Conservation (phyloP, 805 yeast species). For the Saturnispora hagleri region DNA sequence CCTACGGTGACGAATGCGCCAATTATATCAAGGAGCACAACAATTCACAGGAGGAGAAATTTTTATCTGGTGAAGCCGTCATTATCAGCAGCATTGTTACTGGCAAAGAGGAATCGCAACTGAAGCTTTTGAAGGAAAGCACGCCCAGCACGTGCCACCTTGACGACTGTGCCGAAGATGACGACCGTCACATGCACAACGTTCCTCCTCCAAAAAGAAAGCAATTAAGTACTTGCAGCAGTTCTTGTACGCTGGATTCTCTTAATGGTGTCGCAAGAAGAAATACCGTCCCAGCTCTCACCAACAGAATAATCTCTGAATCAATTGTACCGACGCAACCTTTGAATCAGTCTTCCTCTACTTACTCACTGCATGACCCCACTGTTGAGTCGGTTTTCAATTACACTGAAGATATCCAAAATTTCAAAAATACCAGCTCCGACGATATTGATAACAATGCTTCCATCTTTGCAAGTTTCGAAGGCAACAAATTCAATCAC, state of each 20-base stretch:
- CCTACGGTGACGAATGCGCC: slow-evolving; percentile 79
- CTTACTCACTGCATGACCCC: not conserved
- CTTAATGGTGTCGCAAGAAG: not conserved
- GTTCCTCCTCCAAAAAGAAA: not conserved
- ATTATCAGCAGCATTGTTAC: slow-evolving; percentile 27
- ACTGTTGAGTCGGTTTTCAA: not conserved
- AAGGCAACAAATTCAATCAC: not conserved
- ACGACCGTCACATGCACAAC: not conserved
- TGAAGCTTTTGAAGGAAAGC: not conserved
- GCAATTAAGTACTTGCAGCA: not conserved
- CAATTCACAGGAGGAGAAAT: slow-evolving; percentile 12
- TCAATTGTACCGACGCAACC: not conserved
- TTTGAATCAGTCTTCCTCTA: not conserved
- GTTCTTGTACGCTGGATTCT: not conserved
- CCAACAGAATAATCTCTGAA: not conserved
- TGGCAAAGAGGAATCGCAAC: slow-evolving; percentile 11
- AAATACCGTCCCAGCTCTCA: not conserved
- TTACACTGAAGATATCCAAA: not conserved
- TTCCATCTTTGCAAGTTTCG: not conserved
- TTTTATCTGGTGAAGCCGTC: slow-evolving; percentile 16
- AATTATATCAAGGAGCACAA: slow-evolving; percentile 37
- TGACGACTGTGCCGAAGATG: not conserved
- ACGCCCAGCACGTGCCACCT: not conserved
- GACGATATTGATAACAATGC: not conserved
- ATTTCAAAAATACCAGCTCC: not conserved